Evolutionary conservation across 2,329 filamentous ascomycete species (phyloP), one percentile per base, ranked within the genome.

Genomic region (Gliomastix tumulicola): DNA sequence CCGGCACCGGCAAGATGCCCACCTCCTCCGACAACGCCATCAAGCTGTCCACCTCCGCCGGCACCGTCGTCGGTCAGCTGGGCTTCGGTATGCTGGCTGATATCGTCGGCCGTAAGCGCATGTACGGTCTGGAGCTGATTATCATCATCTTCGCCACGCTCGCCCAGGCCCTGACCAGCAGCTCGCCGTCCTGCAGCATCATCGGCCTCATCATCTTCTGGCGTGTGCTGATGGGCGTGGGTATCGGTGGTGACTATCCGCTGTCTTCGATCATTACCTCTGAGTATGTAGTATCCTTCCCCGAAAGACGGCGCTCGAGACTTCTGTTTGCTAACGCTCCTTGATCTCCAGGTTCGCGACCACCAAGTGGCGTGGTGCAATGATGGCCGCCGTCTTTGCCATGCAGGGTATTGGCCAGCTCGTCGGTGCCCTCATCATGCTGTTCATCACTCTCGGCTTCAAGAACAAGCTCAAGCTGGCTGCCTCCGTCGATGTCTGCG

Each of bases 281-380:
- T 6, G 86, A 92, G 67, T 92, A 49, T 41, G 49, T 54, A 9
- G 17, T 18, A 12, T n/a, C 9, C 4, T 30, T 17, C 12, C 11
- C 13, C 12, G 15, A 21, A 19, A 35, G 21, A 39, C 21, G 17
- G 28, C 21, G 37, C 62, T 92, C 51, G 84, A 86, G 10, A 89
- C 83, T 5, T 90, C 85, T 36, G 88, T 83, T 60, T 89, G 84
- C 79, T 69, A 86, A 59, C 86, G 85, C 47, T 84, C 84, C 45
- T 92, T 92, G 82, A 89, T 94, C 60, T 83, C 82, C 5, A 89
- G 83, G 45, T 94, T 92, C 58, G 94, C 86, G 32, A 94, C 94
- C 59, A 78, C 84, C 18, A 81, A 84, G 78, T 22, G 72, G 84
- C 13, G 86, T 92, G 37, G 92, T 85, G 47, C 90, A 89, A 84